phyloP scores from a whole-genome alignment of 2,329 filamentous ascomycete genomes.

The Fusarium pseudograminearum region DNA sequence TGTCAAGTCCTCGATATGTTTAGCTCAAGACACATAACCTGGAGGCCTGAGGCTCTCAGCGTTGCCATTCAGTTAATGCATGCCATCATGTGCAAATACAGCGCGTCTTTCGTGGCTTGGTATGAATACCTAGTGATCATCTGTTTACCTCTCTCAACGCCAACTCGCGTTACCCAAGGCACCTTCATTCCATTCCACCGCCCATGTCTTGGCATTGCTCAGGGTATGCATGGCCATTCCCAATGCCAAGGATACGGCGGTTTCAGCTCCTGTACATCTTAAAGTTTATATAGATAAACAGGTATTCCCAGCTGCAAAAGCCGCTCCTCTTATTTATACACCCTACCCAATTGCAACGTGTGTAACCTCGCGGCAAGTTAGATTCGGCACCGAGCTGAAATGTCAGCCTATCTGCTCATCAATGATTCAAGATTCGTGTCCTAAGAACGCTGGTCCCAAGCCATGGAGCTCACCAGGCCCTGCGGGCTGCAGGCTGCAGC shows the following conservation, averaged over 20 bases:
- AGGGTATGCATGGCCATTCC: not conserved
- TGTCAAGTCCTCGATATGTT: not conserved
- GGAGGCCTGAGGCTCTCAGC: not conserved
- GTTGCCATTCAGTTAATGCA: not conserved
- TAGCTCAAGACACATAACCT: not conserved
- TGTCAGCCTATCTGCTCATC: not conserved
- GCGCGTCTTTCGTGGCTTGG: not conserved
- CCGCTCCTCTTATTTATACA: conserved; percentile 7
- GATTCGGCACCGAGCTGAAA: conserved; percentile 1
- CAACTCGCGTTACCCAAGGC: conserved; percentile 15
- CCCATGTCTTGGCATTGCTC: conserved; percentile 14
- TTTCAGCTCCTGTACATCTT: conserved; percentile 10
- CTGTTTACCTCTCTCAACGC: not conserved
- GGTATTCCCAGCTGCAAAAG: conserved; percentile 11
- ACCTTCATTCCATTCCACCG: conserved; percentile 38
- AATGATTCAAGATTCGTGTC: conserved; percentile 15
- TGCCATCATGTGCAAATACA: conserved; percentile 20
- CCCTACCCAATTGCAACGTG: not conserved
- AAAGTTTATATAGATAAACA: not conserved
- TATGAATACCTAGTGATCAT: not conserved
- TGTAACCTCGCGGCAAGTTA: conserved; percentile 2
- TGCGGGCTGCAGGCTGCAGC: not conserved
- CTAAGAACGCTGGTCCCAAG: conserved; percentile 15
- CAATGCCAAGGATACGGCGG: conserved; percentile 16
- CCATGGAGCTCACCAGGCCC: not conserved